A percentile compares a stretch with the other conserved stretches of the same genome.
These are phyloP conservation scores for Zychaea mexicana DNA, from an alignment of 371 early-diverging fungal species.

Conservation along the genomic window DNA sequence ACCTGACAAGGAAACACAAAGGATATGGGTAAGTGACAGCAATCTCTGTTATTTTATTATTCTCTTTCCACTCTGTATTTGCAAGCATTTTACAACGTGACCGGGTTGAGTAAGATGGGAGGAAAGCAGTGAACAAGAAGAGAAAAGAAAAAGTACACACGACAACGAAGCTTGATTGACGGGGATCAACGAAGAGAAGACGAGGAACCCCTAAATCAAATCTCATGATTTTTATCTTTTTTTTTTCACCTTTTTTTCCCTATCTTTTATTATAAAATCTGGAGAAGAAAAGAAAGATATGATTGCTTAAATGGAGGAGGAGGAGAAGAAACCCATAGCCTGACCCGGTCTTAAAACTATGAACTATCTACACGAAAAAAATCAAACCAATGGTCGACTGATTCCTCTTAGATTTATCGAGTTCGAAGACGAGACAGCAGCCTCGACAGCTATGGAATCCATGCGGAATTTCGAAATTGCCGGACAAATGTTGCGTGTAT, in stretches of 20 bases:
- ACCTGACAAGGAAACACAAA: slow-evolving; percentile 59
- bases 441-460: slow-evolving; percentile 58
- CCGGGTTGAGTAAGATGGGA: too few relatives aligned
- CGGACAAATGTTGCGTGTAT: slow-evolving; percentile 65
- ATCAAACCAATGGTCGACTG: background rate
- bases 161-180: background rate
- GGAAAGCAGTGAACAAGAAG: too few relatives aligned
- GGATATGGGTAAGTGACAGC: slow-evolving; percentile 63
- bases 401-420: slow-evolving; percentile 59
- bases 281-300: background rate
- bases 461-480: slow-evolving; percentile 81
- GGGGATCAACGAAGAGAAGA: too few relatives aligned
- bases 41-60: background rate
- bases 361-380: too few relatives aligned
- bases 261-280: background rate
- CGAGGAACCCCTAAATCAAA: background rate
- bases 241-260: background rate
- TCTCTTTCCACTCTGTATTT: background rate
- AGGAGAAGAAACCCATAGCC: too few relatives aligned
- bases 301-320: background rate
- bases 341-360: too few relatives aligned
- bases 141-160: too few relatives aligned
- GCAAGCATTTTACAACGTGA: background rate
- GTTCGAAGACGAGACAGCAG: slow-evolving; percentile 56
- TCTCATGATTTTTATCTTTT: background rate